Percentiles rank a stretch among this genome's conserved stretches.
These are phyloP conservation scores for Saturnispora serradocipensis DNA, from an alignment of 805 yeast genomes.

Conservation along the genomic window DNA sequence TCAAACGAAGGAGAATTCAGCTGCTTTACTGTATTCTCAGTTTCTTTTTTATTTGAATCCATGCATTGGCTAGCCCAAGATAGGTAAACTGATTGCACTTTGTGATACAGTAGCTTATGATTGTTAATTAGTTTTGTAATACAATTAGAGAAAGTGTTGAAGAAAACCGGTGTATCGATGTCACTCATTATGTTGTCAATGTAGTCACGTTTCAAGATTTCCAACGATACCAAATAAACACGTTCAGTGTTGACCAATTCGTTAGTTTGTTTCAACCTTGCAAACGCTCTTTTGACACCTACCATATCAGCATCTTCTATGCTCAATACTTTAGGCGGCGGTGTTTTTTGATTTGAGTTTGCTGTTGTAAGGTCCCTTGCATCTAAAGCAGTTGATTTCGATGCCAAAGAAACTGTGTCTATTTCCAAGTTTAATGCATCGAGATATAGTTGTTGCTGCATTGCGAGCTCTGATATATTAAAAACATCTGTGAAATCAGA, in stretches of 20 bases:
- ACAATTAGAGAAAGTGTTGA: slow-evolving; percentile 22
- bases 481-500: background rate
- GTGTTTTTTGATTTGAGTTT: slow-evolving; percentile 8
- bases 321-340: slow-evolving; percentile 7
- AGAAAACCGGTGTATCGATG: slow-evolving; percentile 29
- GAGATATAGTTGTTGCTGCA: background rate
- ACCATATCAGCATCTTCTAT: background rate
- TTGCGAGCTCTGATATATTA: background rate
- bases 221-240: slow-evolving; percentile 36
- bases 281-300: slow-evolving; percentile 15
- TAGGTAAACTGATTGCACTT: slow-evolving; percentile 19
- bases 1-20: slow-evolving; percentile 20
- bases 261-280: slow-evolving; percentile 26
- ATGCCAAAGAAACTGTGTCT: background rate
- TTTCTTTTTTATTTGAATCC: background rate
- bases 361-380: background rate
- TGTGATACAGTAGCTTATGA: slow-evolving; percentile 26
- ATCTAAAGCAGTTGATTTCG: background rate
- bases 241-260: slow-evolving; percentile 44
- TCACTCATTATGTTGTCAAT: slow-evolving; percentile 30
- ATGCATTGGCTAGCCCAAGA: slow-evolving; percentile 16
- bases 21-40: slow-evolving; percentile 7
- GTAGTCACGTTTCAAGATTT: slow-evolving; percentile 35
- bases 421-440: background rate
- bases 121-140: slow-evolving; percentile 24